Evolutionary conservation across 1,139 yeast genomes (phyloP), one percentile per base, ranked within the genome.

Genomic region (Arxiozyma bovina): DNA sequence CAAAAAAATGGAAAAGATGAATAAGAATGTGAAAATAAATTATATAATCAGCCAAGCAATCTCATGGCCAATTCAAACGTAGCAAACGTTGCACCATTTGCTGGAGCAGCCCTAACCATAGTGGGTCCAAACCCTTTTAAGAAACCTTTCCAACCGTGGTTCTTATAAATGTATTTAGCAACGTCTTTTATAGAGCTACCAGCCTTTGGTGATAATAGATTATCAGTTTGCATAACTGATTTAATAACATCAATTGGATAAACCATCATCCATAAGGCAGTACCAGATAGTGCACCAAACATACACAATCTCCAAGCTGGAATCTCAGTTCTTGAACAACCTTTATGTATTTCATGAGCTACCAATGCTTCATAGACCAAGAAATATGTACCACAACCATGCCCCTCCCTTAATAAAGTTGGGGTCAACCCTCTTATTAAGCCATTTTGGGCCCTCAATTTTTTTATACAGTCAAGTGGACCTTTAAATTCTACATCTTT

Each of bases 1-100:
- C 25, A 23, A 23, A 23, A 23, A 23, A 23, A 23, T 23, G 25
- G 6, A 23, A 23, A 23, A 23, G 9, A 27, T 6, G 30, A 27
- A 27, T 6, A 27, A 27, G 30, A 27, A 27, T 7, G 8, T 8
- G 6, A 8, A 12, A 12, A 3, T 34, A 34, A 3, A 15, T 34
- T 34, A 34, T 12, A 34, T 15, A 34, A 22, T 53, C 45, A 60
- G 38, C 73, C 76, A 52, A 80, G 64, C 44, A 79, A 69, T 71
- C 94, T 80, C 86, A 89, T 86, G 6, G 96, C 85, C 53, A 87
- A 70, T 72, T 91, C 98, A 67, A 91, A 91, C 12, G 94, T 89
- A 53, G 89, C 87, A 73, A 91, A 91, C 0, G 98, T 91, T 38
- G 96, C 96, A 52, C 96, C 98, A 67, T 91, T 91, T 20, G 95